Conservation (phyloP, 225 moss, liverwort and hornwort species). For the Polytrichum formosum region DNA sequence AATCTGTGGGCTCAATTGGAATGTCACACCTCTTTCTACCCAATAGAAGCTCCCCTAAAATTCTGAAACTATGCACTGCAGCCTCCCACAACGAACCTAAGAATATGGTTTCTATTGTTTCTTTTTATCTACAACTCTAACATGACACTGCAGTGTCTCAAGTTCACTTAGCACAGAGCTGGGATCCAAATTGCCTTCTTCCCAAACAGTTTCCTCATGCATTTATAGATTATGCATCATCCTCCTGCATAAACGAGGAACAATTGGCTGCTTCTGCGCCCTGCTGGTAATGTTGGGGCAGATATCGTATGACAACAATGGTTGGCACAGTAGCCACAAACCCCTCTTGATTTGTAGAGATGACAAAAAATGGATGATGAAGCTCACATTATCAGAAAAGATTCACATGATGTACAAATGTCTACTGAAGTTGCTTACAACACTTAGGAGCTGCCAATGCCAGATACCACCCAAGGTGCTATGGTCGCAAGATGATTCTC, state of each 20-base stretch:
- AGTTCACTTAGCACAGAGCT: too few species aligned
- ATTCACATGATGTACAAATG: neutral
- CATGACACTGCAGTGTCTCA: too few species aligned
- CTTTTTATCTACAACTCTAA: too few species aligned
- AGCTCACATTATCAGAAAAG: neutral
- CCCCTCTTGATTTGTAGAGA: conserved; percentile 1
- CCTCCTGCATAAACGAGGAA: neutral
- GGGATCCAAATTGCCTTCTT: too few species aligned
- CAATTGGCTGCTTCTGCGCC: neutral
- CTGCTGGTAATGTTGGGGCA: neutral
- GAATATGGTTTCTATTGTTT: too few species aligned
- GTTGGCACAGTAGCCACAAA: neutral
- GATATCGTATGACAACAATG: neutral
- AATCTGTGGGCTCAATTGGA: neutral
- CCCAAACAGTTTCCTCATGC: too few species aligned
- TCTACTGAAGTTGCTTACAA: neutral
- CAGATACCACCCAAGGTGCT: conserved; percentile 1
- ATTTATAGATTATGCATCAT: neutral
- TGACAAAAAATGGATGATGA: neutral
- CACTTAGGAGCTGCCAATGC: too few species aligned
- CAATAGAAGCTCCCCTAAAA: too few species aligned
- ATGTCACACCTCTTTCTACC: too few species aligned
- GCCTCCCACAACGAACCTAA: too few species aligned
- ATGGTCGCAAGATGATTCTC: neutral
- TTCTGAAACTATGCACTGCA: too few species aligned